Conservation (phyloP, 176 grass and related monocot species). For the Oryza brachyantha region DNA sequence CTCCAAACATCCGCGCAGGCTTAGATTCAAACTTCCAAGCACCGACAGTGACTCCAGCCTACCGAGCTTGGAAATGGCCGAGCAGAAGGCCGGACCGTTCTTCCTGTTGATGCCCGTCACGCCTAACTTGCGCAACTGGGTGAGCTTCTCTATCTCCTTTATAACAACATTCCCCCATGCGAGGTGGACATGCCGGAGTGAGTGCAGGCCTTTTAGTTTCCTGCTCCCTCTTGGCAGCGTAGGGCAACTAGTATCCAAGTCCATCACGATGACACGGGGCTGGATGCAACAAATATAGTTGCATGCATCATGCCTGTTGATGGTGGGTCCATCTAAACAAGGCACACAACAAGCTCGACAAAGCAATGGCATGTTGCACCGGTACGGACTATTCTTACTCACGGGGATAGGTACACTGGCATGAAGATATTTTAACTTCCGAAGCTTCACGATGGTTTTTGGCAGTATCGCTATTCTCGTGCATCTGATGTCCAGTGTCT, state of each 20-base stretch:
- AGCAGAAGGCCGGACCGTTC: background rate
- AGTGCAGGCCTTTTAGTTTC: background rate
- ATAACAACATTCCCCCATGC: background rate
- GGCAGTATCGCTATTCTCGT: background rate
- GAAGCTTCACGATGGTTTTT: background rate
- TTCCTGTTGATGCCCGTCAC: background rate
- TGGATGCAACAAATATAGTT: fast-evolving
- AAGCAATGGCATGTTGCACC: background rate
- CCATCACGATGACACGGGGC: background rate
- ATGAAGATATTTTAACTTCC: background rate
- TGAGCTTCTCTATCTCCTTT: background rate
- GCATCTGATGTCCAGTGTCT: background rate
- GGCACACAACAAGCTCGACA: background rate
- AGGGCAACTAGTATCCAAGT: background rate
- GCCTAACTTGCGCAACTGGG: background rate
- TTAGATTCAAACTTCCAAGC: fast-evolving
- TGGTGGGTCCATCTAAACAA: no score
- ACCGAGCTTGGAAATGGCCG: background rate
- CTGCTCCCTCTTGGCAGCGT: background rate
- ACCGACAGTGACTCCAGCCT: no score
- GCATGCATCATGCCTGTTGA: no score
- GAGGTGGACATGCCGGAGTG: background rate
- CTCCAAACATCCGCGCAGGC: no score
- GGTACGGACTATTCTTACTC: no score
- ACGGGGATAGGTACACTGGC: background rate